Percentiles rank a stretch among this genome's conserved stretches.
Evolutionary conservation across 106 monocot genomes (phyloP).

Genomic region (Acanthochlamys bracteata): DNA sequence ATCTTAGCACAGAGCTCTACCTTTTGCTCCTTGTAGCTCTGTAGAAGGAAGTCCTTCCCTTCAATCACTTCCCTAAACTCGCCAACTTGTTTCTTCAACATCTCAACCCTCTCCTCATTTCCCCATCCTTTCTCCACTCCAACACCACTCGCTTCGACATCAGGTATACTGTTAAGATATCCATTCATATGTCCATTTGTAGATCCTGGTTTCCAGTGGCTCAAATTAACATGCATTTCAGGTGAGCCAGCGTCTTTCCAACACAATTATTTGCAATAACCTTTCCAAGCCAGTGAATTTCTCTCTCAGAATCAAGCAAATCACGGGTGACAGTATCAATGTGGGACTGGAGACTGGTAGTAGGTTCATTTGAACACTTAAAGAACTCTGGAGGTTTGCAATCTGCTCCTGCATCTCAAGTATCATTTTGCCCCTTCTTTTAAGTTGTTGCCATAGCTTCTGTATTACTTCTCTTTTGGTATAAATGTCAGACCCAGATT

Average conservation of each 20-base stretch:
- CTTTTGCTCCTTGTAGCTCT: conserved; percentile 40
- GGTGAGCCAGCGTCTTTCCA: conserved; percentile 8
- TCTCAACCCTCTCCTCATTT: conserved; percentile 12
- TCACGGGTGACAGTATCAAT: conserved; percentile 25
- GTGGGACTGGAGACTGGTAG: conserved; percentile 22
- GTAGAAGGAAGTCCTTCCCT: conserved; percentile 32
- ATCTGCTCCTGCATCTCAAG: conserved; percentile 38
- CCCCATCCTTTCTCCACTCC: conserved; percentile 16
- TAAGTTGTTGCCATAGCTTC: conserved; percentile 39
- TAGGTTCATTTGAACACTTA: conserved; percentile 19
- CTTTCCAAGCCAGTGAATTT: conserved; percentile 28
- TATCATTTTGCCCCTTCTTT: conserved; percentile 38
- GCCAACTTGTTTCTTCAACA: conserved; percentile 22
- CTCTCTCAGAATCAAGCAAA: conserved; percentile 28
- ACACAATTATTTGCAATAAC: conserved; percentile 29
- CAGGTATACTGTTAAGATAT: conserved; percentile 6
- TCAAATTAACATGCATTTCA: conserved; percentile 4
- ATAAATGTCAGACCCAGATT: conserved; percentile 34
- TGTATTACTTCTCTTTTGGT: conserved; percentile 39
- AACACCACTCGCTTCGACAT: conserved; percentile 11
- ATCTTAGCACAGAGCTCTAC: conserved; percentile 21
- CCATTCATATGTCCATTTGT: conserved; percentile 29
- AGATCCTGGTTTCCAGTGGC: conserved; percentile 10
- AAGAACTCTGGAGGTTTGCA: conserved; percentile 22
- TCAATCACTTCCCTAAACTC: conserved; percentile 30